Evolutionary conservation across 208 protist species (phyloP), one percentile per base, ranked within the genome.

Genomic region (Wallacemonas rigidus): DNA sequence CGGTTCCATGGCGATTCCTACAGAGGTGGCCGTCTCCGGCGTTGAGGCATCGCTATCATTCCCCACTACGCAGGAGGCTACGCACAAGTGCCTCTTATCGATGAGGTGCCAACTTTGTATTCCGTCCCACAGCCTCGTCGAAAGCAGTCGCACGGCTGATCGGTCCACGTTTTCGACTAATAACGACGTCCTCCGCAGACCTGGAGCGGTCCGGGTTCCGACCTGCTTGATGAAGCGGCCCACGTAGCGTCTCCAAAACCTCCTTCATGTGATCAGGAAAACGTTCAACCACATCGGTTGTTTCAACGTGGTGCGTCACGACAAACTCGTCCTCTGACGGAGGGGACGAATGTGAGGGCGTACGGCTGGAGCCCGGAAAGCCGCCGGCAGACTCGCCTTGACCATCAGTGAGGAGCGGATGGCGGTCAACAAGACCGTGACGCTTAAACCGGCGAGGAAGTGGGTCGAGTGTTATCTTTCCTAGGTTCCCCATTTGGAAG

Each of bases 221-320:
- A 3, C 15, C 6, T 26, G 6, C 45, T 47, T 47, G 58, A 47
- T 56, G 62, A 44, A 72, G 74, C 36, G 72, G 57, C 0, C 88
- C 90, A 15, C 77, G 71, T 15, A 96, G 72, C 12, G 80, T 65
- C 38, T 90, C 79, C 70, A 96, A 72, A 15, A 94, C 85, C 47
- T 82, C 82, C 12, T 79, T 75, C 89, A 96, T 94, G 73, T 96
- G 86, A 8, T 95, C 89, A 1, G 89, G 89, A 67, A 84, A 92
- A 36, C 89, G 87, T 2, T 86, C 75, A 43, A 90, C 86, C 15
- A 94, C 92, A 58, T 96, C 92, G 8, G 61, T 77, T 6, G 79
- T 85, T 72, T 89, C 77, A 26, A 96, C 89, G 58, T 94, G 80
- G 69, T 96, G 86, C 8, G 87, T 96, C 67, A 74, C 82, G 1